A percentile compares a stretch with the other conserved stretches of the same genome.
Evolutionary conservation across 495 filamentous ascomycete species (phyloP).

Genomic region (Aspergillus cristatus): DNA sequence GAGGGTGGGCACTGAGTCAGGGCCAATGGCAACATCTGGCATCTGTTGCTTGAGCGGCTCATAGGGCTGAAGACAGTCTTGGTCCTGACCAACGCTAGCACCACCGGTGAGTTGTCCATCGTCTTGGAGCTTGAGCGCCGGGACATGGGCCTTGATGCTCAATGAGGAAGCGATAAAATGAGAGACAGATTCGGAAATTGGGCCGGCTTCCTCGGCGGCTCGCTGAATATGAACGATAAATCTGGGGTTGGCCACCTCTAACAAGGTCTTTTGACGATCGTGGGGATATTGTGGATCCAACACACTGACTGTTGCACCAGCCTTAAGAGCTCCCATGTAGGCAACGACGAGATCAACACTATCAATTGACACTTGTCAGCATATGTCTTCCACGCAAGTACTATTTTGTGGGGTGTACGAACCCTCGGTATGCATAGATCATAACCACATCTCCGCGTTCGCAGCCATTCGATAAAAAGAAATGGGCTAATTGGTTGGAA

Average conservation of each 20-base stretch:
- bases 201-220: constrained; percentile 66
- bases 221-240: constrained; percentile 74
- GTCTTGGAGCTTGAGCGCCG: constrained; percentile 62
- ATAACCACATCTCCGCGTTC: constrained; percentile 83
- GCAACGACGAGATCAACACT: constrained; percentile 41
- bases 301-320: constrained; percentile 46
- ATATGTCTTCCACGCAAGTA: constrained; percentile 52
- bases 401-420: neutral
- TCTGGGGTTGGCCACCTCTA: constrained; percentile 77
- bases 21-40: constrained; percentile 75
- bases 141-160: constrained; percentile 64
- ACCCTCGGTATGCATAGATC: constrained; percentile 85
- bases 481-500: constrained; percentile 70
- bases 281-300: constrained; percentile 87
- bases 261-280: constrained; percentile 78
- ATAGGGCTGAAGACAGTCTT: constrained; percentile 49
- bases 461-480: constrained; percentile 64
- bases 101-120: constrained; percentile 71
- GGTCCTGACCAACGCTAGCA: constrained; percentile 51
- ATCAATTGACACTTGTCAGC: constrained; percentile 56
- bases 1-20: constrained; percentile 77
- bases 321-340: constrained; percentile 48
- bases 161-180: constrained; percentile 68
- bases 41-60: constrained; percentile 42
- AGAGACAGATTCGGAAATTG: constrained; percentile 58